Conservation (phyloP, 108 stramenopile species). For the Conticribra weissflogii region DNA sequence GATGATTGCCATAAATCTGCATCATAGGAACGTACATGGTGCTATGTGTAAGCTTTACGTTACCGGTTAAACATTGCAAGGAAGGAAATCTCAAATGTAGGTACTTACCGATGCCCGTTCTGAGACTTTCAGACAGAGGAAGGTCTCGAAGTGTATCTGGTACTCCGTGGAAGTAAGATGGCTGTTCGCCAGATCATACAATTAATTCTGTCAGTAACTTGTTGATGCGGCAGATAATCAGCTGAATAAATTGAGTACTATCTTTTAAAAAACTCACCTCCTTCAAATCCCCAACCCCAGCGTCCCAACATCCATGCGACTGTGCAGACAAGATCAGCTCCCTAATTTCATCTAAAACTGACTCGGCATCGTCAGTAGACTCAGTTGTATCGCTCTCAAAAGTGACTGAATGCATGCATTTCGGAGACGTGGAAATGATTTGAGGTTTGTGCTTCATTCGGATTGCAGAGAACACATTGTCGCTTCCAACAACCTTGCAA, state of each 20-base stretch:
- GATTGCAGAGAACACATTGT: constrained; percentile 69
- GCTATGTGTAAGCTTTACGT: too few species aligned
- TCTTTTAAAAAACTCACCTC: too few species aligned
- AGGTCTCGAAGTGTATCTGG: constrained; percentile 61
- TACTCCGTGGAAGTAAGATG: constrained; percentile 21
- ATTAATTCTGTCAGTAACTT: too few species aligned
- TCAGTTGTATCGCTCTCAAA: constrained; percentile 18
- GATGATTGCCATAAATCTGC: constrained; percentile 77
- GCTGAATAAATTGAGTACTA: too few species aligned
- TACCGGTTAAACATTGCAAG: too few species aligned
- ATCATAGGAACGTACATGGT: not conserved
- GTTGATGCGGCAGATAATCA: too few species aligned
- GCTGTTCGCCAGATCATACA: too few species aligned
- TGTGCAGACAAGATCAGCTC: constrained; percentile 77
- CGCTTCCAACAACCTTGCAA: constrained; percentile 72
- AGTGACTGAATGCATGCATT: not conserved
- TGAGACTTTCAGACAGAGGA: constrained; percentile 71
- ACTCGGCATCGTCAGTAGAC: constrained; percentile 43
- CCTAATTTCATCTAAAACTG: constrained; percentile 75
- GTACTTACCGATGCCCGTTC: constrained; percentile 60
- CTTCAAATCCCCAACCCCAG: constrained; percentile 68
- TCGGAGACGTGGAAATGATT: not conserved
- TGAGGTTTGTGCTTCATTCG: constrained; percentile 25
- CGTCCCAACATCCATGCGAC: constrained; percentile 70
- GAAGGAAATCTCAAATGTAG: not conserved